phyloP scores from a whole-genome alignment of 2,329 filamentous ascomycete species.

The Colletotrichum lentis region DNA sequence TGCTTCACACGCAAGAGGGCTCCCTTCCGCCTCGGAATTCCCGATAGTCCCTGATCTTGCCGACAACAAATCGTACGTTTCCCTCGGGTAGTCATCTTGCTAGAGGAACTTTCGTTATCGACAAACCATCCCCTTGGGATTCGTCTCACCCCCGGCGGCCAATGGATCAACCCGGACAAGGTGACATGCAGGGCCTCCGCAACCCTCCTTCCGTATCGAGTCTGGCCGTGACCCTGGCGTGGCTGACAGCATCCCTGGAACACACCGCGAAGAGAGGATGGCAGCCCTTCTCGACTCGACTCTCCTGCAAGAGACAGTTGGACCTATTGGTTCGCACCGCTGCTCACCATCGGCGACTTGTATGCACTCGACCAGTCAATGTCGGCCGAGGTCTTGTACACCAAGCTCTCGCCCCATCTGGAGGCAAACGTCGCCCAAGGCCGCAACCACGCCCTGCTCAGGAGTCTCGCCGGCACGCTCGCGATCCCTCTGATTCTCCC shows the following conservation, averaged over 20 bases:
- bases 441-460: conserved; percentile 43
- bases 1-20: not conserved
- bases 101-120: not conserved
- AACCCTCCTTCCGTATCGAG: conserved; percentile 10
- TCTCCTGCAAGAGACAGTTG: not conserved
- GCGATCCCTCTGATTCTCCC: conserved; percentile 47
- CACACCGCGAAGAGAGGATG: not conserved
- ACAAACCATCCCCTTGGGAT: not conserved
- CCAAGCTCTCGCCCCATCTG: conserved; percentile 12
- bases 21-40: not conserved
- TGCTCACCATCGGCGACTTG: conserved; percentile 45
- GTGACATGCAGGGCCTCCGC: not conserved
- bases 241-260: not conserved
- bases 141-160: not conserved
- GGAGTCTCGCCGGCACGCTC: conserved; percentile 44
- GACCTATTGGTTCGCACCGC: not conserved
- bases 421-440: conserved; percentile 25
- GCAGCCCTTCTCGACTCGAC: not conserved
- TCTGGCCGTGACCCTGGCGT: not conserved
- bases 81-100: not conserved
- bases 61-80: not conserved
- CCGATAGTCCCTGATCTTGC: too few relatives aligned
- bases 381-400: conserved; percentile 15
- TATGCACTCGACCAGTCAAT: conserved; percentile 37
- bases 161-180: conserved; percentile 3